Percentiles rank a stretch among this genome's conserved stretches.
Evolutionary conservation across 2,329 filamentous ascomycete genomes (phyloP).

Genomic region (Fusarium sp.): DNA sequence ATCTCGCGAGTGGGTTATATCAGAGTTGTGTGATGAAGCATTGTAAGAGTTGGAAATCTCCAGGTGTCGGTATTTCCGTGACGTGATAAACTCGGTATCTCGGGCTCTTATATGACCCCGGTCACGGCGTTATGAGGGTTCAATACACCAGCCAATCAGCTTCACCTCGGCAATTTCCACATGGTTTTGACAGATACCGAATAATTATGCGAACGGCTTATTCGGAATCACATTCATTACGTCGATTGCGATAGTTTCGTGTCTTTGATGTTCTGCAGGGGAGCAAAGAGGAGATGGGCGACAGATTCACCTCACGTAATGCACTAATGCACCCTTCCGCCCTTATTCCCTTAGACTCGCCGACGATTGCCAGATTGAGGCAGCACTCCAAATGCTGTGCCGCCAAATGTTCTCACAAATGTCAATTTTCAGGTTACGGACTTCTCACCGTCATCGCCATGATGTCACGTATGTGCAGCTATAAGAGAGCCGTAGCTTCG

Average conservation of each 20-base stretch:
- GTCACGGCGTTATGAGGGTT: neutral
- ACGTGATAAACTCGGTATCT: constrained; percentile 11
- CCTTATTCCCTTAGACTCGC: neutral
- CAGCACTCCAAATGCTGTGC: neutral
- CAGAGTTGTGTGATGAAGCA: neutral
- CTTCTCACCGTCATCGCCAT: neutral
- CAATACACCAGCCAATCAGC: neutral
- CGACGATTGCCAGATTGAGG: neutral
- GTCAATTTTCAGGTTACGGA: neutral
- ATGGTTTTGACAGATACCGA: neutral
- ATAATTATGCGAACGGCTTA: neutral
- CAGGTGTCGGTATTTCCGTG: neutral
- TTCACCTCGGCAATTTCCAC: neutral
- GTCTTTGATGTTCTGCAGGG: neutral
- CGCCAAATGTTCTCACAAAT: neutral
- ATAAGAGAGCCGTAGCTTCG: neutral
- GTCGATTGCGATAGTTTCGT: neutral
- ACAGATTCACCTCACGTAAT: no score
- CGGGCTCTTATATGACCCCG: constrained; percentile 12
- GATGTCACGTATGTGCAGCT: neutral
- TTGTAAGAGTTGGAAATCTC: neutral
- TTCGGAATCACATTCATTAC: neutral
- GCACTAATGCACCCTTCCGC: neutral
- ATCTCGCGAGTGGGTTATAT: fast-evolving
- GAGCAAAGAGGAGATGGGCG: neutral